These are phyloP conservation scores for Lobosporangium transversale DNA, from an alignment of 192 early-diverging fungal genomes.

Conservation along the genomic window DNA sequence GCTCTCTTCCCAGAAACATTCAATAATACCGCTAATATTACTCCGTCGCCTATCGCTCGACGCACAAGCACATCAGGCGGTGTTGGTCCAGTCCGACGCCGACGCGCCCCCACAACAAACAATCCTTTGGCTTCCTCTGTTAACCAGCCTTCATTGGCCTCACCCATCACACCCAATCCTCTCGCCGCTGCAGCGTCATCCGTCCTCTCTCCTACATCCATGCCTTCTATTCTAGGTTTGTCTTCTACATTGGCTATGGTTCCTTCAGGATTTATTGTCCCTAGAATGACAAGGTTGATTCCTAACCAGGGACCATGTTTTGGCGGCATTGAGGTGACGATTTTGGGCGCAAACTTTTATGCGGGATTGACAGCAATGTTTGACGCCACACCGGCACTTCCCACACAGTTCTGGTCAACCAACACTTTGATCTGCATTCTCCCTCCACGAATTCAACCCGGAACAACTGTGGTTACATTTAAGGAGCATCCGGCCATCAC, in stretches of 20 bases:
- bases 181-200: constrained; percentile 13
- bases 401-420: constrained; percentile 81
- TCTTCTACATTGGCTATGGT: constrained; percentile 37
- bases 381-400: constrained; percentile 77
- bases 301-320: constrained; percentile 86
- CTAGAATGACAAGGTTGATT: constrained; percentile 77
- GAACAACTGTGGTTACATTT: constrained; percentile 73
- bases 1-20: constrained; percentile 36
- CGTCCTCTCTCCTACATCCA: constrained; percentile 24
- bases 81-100: constrained; percentile 42
- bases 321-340: constrained; percentile 87
- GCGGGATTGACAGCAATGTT: constrained; percentile 75
- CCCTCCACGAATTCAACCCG: constrained; percentile 79
- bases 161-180: constrained; percentile 20
- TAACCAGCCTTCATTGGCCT: constrained; percentile 5
- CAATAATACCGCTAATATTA: constrained; percentile 8
- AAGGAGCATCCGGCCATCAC: constrained; percentile 61
- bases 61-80: constrained; percentile 45
- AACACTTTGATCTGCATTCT: constrained; percentile 85
- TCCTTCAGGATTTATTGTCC: constrained; percentile 43
- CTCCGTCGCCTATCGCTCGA: constrained; percentile 12
- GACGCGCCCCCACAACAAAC: constrained; percentile 20
- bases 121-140: constrained; percentile 24
- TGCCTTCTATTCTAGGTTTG: constrained; percentile 39
- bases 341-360: constrained; percentile 85